Evolutionary conservation across 2,329 filamentous ascomycete species (phyloP).

Genomic region (Verticillium dahliae): DNA sequence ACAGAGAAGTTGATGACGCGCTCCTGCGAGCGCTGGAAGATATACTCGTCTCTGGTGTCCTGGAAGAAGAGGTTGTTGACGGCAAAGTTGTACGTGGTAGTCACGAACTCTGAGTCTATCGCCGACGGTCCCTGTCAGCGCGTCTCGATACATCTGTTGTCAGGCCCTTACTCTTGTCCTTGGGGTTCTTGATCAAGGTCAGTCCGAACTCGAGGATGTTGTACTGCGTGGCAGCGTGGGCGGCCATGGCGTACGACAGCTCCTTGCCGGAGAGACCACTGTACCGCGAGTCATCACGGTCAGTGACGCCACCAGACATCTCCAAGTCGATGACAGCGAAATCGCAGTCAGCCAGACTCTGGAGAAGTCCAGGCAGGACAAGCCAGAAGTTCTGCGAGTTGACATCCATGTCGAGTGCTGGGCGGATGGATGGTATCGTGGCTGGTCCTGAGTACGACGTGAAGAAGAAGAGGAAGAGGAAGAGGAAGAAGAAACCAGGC

Average conservation of each 20-base stretch:
- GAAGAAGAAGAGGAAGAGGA: neutral
- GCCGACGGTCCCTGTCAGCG: neutral
- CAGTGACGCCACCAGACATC: slow-evolving; percentile 25
- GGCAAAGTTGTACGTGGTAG: slow-evolving; percentile 20
- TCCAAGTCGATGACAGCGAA: slow-evolving; percentile 29
- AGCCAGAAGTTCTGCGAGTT: slow-evolving; percentile 12
- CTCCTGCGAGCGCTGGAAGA: slow-evolving; percentile 15
- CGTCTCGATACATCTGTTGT: no score
- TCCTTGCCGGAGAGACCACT: neutral
- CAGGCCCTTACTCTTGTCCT: slow-evolving; percentile 1
- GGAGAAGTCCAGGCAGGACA: slow-evolving; percentile 20
- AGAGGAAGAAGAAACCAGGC: neutral
- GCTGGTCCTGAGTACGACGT: neutral
- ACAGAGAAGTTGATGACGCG: slow-evolving; percentile 20
- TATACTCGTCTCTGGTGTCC: neutral
- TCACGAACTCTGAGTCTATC: neutral
- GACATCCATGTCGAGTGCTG: slow-evolving; percentile 10
- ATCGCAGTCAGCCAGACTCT: slow-evolving; percentile 18
- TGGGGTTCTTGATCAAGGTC: slow-evolving; percentile 18
- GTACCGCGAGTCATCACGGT: neutral
- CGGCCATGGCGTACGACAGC: slow-evolving; percentile 19
- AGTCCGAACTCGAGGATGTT: slow-evolving; percentile 28
- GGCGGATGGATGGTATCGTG: neutral
- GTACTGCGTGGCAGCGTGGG: slow-evolving; percentile 20
- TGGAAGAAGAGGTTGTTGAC: slow-evolving; percentile 21